Evolutionary conservation across 352 stramenopile genomes (phyloP).

Genomic region (Phytophthora pistaciae): DNA sequence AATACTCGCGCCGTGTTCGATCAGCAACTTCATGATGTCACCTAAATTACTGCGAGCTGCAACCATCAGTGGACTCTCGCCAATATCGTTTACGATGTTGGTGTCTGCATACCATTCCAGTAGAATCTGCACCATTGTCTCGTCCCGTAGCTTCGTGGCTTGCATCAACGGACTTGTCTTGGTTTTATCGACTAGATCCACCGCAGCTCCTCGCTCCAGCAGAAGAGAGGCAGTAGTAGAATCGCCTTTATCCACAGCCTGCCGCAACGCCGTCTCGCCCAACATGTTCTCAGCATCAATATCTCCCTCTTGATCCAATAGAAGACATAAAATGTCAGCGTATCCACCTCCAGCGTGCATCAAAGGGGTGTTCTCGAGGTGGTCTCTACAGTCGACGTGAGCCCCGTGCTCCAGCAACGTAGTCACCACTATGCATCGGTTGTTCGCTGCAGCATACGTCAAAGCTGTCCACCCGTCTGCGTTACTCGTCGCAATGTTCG

Average conservation of each 20-base stretch:
- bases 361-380: not conserved
- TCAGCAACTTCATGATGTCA: not conserved
- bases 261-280: not conserved
- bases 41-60: not conserved
- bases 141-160: not conserved
- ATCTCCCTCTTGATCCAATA: not conserved
- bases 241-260: not conserved
- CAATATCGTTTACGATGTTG: not conserved
- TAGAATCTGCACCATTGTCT: not conserved
- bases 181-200: not conserved
- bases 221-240: not conserved
- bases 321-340: not conserved
- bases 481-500: not conserved
- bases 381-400: not conserved
- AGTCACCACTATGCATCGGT: not conserved
- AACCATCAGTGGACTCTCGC: not conserved
- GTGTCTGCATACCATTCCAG: slow-evolving; percentile 3
- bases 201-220: not conserved
- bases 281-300: not conserved
- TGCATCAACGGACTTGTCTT: slow-evolving; percentile 3
- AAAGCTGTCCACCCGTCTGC: slow-evolving; percentile 3
- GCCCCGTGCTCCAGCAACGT: not conserved
- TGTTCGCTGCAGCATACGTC: not conserved
- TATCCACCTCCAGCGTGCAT: not conserved
- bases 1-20: not conserved